Evolutionary conservation across 148 eudicot species (phyloP).

Genomic region (Silene uniflora): DNA sequence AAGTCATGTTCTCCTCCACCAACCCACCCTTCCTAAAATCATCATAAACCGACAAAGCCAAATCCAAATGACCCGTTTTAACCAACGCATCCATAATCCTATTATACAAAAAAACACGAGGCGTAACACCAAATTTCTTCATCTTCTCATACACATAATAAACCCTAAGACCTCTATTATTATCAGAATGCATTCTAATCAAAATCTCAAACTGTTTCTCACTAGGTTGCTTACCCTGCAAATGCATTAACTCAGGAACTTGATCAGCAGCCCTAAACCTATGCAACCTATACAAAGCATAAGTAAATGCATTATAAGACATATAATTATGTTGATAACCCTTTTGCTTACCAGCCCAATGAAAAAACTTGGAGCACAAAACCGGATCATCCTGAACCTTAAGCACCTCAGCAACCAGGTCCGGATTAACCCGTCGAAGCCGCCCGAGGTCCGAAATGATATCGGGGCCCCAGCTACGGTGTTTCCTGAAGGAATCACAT

Average conservation of each 20-base stretch:
- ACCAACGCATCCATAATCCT: conserved; percentile 80
- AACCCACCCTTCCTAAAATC: conserved; percentile 73
- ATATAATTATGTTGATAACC: conserved; percentile 73
- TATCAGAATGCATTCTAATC: conserved; percentile 86
- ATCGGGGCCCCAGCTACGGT: conserved; percentile 59
- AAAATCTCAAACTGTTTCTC: conserved; percentile 95
- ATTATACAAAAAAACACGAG: conserved; percentile 78
- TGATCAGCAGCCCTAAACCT: conserved; percentile 82
- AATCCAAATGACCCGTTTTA: conserved; percentile 67
- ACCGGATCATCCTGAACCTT: conserved; percentile 60
- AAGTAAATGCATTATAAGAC: conserved; percentile 81
- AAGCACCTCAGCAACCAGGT: conserved; percentile 73
- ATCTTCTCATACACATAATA: conserved; percentile 82
- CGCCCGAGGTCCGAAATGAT: conserved; percentile 60
- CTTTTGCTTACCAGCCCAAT: conserved; percentile 98
- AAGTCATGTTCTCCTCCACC: conserved; percentile 75
- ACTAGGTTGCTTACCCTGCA: conserved; percentile 81
- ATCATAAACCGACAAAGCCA: conserved; percentile 76
- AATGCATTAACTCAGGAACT: conserved; percentile 82
- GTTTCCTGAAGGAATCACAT: conserved; percentile 68
- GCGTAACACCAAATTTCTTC: conserved; percentile 82
- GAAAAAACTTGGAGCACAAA: conserved; percentile 70
- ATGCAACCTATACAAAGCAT: conserved; percentile 69
- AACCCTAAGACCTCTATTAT: conserved; percentile 81
- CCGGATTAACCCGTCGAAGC: conserved; percentile 76